These are phyloP conservation scores for Uromyces viciae-fabae DNA, from an alignment of 1,284 basidiomycete species.

Conservation along the genomic window DNA sequence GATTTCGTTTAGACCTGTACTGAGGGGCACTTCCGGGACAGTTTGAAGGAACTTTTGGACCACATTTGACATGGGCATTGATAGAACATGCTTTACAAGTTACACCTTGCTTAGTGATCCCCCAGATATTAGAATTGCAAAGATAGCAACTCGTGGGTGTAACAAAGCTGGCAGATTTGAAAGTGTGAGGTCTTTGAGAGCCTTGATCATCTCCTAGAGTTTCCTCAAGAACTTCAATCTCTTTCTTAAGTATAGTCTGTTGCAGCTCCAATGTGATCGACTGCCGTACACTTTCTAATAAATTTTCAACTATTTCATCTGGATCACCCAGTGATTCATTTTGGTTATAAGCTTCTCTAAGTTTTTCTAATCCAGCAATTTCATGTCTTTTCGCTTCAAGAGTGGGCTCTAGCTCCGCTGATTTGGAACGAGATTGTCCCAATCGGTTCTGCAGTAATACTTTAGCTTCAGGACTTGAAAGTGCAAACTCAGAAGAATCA, in stretches of 20 bases:
- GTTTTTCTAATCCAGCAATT: constrained; percentile 60
- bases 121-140: constrained; percentile 74
- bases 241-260: constrained; percentile 61
- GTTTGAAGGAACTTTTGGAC: constrained; percentile 64
- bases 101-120: constrained; percentile 75
- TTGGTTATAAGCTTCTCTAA: constrained; percentile 61
- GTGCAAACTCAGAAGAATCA: constrained; percentile 62
- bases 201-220: constrained; percentile 73
- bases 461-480: constrained; percentile 62
- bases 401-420: constrained; percentile 63
- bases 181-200: constrained; percentile 66
- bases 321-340: constrained; percentile 62
- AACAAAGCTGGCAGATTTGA: constrained; percentile 76
- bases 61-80: constrained; percentile 77
- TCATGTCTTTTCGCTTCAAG: constrained; percentile 64
- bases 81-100: constrained; percentile 72
- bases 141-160: constrained; percentile 74
- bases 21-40: constrained; percentile 9
- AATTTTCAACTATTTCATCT: constrained; percentile 67
- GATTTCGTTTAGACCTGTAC: background rate
- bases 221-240: constrained; percentile 63
- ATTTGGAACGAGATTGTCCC: constrained; percentile 62
- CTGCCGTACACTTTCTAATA: constrained; percentile 66
- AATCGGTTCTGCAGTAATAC: constrained; percentile 73
- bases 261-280: constrained; percentile 62